Evolutionary conservation across 1,139 yeast species (phyloP).

Genomic region (Pichia sp.): DNA sequence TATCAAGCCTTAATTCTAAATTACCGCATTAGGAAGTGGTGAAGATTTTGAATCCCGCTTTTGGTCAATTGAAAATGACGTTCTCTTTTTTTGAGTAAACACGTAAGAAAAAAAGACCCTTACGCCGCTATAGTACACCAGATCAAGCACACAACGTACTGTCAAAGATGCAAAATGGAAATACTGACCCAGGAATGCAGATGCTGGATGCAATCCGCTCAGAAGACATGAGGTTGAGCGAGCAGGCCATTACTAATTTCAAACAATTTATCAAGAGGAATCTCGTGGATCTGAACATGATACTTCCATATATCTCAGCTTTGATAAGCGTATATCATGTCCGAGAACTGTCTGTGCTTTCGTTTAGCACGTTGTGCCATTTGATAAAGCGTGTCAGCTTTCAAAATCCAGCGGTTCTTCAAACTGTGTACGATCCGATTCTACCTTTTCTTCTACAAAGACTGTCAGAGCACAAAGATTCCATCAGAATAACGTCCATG

Average conservation of each 20-base stretch:
- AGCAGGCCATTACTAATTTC: slow-evolving; percentile 9
- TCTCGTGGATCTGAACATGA: slow-evolving; percentile 46
- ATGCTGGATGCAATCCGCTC: slow-evolving; percentile 5
- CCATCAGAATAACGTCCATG: slow-evolving; percentile 42
- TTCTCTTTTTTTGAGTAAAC: neutral
- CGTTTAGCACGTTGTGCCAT: slow-evolving; percentile 69
- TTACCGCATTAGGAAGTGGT: neutral
- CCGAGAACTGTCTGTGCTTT: slow-evolving; percentile 27
- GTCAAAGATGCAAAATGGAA: neutral
- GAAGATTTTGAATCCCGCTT: neutral
- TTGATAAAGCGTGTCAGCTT: slow-evolving; percentile 67
- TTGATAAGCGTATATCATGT: slow-evolving; percentile 41
- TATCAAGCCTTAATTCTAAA: neutral
- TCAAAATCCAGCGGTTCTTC: slow-evolving; percentile 56
- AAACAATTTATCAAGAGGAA: slow-evolving; percentile 50
- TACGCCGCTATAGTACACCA: too few relatives aligned
- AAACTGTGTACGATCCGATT: slow-evolving; percentile 40
- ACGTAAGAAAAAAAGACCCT: neutral
- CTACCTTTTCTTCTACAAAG: slow-evolving; percentile 52
- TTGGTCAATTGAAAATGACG: neutral
- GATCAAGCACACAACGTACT: neutral
- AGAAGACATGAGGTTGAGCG: slow-evolving; percentile 1
- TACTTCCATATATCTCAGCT: slow-evolving; percentile 52
- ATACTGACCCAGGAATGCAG: slow-evolving; percentile 1
- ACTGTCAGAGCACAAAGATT: slow-evolving; percentile 41